Conservation (phyloP, 441 rosid genomes). For the Corymbia citriodora region DNA sequence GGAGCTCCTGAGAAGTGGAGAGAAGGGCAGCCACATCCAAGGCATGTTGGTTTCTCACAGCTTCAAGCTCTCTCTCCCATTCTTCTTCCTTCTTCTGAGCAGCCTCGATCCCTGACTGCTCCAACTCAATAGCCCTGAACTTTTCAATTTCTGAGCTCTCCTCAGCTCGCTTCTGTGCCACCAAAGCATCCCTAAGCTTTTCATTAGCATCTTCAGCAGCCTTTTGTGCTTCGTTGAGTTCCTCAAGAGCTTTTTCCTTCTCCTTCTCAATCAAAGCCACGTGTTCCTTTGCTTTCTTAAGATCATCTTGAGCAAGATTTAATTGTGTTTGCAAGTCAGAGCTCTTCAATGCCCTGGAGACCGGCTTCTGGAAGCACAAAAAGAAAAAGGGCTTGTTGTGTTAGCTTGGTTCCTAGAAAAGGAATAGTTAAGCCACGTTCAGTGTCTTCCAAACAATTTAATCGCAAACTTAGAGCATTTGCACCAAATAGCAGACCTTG, state of each 20-base stretch:
- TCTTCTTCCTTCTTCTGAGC: conserved; percentile 67
- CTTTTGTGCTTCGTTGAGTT: conserved; percentile 63
- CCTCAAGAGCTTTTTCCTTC: conserved; percentile 55
- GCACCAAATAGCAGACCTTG: neutral
- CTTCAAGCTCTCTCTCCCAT: conserved; percentile 67
- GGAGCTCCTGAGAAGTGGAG: conserved; percentile 68
- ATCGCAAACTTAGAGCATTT: neutral
- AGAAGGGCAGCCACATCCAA: conserved; percentile 69
- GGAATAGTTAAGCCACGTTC: neutral
- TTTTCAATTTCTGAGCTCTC: conserved; percentile 75
- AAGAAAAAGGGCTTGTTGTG: neutral
- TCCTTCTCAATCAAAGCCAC: conserved; percentile 63
- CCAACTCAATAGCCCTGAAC: conserved; percentile 77
- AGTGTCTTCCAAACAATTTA: neutral
- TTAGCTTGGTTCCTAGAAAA: neutral
- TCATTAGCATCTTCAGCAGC: conserved; percentile 59
- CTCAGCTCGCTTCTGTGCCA: conserved; percentile 80
- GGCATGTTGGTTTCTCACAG: conserved; percentile 74
- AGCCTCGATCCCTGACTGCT: conserved; percentile 83
- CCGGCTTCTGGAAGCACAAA: conserved; percentile 45
- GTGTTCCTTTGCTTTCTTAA: conserved; percentile 77
- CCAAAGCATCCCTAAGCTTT: conserved; percentile 76
- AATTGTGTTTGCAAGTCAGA: conserved; percentile 62
- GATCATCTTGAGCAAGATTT: conserved; percentile 61
- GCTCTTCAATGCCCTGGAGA: conserved; percentile 41